phyloP scores from a whole-genome alignment of 2,329 filamentous ascomycete species.

The Laburnicola sp. region DNA sequence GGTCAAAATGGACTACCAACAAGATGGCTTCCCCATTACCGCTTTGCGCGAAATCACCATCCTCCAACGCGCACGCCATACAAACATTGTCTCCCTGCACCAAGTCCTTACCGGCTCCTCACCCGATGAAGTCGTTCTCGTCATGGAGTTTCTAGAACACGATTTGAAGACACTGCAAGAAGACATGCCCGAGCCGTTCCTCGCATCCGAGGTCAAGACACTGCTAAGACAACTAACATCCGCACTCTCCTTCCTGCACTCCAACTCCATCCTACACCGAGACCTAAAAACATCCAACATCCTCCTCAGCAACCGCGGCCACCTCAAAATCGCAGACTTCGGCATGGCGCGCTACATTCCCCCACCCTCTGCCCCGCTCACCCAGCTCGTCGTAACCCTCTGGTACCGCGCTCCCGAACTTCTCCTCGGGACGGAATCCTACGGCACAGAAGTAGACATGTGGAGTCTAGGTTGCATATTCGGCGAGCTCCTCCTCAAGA shows the following conservation, averaged over 20 bases:
- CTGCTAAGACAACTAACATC: conserved; percentile 80
- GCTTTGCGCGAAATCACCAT: conserved; percentile 93
- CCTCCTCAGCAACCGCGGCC: conserved; percentile 90
- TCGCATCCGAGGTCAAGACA: conserved; percentile 89
- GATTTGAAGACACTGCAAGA: conserved; percentile 91
- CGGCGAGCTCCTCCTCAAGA: conserved; percentile 81
- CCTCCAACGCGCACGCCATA: conserved; percentile 75
- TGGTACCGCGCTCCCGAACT: conserved; percentile 96
- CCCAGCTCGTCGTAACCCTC: conserved; percentile 90
- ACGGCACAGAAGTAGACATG: conserved; percentile 80
- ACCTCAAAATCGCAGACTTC: conserved; percentile 95
- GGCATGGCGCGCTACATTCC: conserved; percentile 93
- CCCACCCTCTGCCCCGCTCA: conserved; percentile 69
- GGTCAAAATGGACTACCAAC: conserved; percentile 78
- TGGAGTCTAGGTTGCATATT: conserved; percentile 98
- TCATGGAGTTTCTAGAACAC: conserved; percentile 97
- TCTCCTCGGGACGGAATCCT: conserved; percentile 76
- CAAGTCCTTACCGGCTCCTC: conserved; percentile 81
- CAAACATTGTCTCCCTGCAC: conserved; percentile 77
- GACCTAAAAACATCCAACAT: conserved; percentile 56
- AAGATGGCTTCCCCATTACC: conserved; percentile 88
- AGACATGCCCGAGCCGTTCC: conserved; percentile 91
- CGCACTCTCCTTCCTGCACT: conserved; percentile 83
- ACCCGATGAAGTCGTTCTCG: conserved; percentile 75
- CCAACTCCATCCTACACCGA: conserved; percentile 76